Evolutionary conservation across 139 green algal genomes (phyloP).

Genomic region (Pleodorina starrii): DNA sequence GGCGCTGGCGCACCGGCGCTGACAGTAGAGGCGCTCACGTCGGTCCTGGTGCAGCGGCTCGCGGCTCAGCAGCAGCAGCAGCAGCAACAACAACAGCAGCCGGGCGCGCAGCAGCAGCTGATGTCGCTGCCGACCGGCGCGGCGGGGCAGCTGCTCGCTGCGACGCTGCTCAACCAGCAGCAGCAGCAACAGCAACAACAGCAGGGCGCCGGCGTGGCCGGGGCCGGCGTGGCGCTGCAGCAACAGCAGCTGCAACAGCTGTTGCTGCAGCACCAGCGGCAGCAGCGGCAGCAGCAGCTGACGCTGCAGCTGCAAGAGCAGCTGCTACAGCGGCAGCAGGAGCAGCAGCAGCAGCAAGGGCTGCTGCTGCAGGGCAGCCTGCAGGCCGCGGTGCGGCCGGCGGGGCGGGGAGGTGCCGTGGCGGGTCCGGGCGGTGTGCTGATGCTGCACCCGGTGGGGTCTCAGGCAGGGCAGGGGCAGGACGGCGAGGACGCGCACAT

Average conservation of each 20-base stretch:
- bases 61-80: background rate
- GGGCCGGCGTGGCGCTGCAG: background rate
- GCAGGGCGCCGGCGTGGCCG: background rate
- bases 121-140: background rate
- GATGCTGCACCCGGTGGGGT: background rate
- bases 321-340: constrained; percentile 27
- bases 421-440: background rate
- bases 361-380: constrained; percentile 18
- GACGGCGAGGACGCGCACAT: constrained; percentile 11
- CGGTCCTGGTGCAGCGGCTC: constrained; percentile 1
- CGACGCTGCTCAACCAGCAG: constrained; percentile 7
- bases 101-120: background rate
- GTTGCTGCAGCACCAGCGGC: background rate
- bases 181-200: constrained; percentile 1
- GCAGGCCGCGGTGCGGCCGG: background rate
- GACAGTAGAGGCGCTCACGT: background rate
- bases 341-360: background rate
- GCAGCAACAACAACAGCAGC: background rate
- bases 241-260: constrained; percentile 17
- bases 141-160: background rate
- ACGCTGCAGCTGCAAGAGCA: background rate
- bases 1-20: background rate
- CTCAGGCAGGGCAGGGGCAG: background rate
- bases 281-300: constrained; percentile 18
- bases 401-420: background rate